Base-by-base conservation (phyloP, 176 grass and related monocot species). In the Miscanthus lutarioriparius region DNA sequence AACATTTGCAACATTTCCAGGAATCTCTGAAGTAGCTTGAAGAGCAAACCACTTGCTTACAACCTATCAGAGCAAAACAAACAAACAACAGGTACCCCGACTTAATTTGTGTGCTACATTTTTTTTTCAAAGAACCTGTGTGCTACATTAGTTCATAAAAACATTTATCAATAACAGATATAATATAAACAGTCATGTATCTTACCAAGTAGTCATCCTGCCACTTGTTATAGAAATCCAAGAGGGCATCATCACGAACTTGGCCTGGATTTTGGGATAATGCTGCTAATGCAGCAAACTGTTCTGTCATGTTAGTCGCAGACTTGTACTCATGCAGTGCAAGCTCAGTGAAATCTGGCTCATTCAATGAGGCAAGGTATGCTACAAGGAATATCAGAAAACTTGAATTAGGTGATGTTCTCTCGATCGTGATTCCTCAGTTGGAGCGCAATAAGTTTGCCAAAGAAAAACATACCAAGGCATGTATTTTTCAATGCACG, bases 21-120 rank as follows among this genome's bases (percentile, higher is more conserved):
- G 96, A 83, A 95, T 87, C 43, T 99, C 96, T 14, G 96, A 99
- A 66, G 89, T 92, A 70, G 96, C 93, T 94, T 99, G 96, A 74
- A 99, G 93, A 79, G 96, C 87, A 94, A 99, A 96, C 93, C 96
- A 99, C 87, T 99, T 95, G 88, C 94, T 99, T 54, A 99, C 89
- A 90, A 96, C 96, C 96, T 99, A 87, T 74, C 39, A 17, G n/a
- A 86, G 33, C 36, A 82, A 35, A 82, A 22, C 39, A 63, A 6
- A 70, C 17, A 83, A 64, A 74, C 51, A 59, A 66, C 67, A 82
- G 61, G 45, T 51, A 49, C 48, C 16, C 47, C 8, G 13, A 74
- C 30, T 56, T 87, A 56, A 44, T 26, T 47, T 37, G 8, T 5
- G 19, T 14, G 49, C 38, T 61, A 49, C 30, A 59, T n/a, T 38